Percentiles rank a stretch among this genome's conserved stretches.
phyloP scores from a whole-genome alignment of 2,329 filamentous ascomycete genomes.

The Pestalotiopsis fici region DNA sequence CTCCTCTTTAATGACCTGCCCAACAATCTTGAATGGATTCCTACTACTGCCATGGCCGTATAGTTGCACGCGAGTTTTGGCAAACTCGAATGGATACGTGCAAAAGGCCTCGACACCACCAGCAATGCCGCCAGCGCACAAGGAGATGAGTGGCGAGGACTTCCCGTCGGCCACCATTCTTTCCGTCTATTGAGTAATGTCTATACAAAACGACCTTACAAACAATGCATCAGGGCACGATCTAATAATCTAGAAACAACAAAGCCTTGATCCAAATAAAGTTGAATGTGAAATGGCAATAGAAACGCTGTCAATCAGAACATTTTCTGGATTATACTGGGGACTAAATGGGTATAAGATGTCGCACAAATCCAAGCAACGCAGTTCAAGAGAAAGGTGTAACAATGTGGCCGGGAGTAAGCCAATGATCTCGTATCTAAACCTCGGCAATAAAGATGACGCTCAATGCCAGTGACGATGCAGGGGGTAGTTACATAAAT shows the following conservation, averaged over 20 bases:
- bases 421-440: neutral
- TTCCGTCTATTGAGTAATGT: constrained; percentile 14
- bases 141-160: constrained; percentile 25
- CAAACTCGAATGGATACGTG: constrained; percentile 63
- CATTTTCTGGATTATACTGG: neutral
- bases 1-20: constrained; percentile 55
- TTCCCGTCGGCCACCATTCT: constrained; percentile 28
- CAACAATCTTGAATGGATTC: constrained; percentile 59
- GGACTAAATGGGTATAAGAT: neutral
- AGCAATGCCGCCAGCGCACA: constrained; percentile 30
- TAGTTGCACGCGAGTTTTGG: constrained; percentile 62
- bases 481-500: neutral
- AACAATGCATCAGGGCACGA: too few species aligned
- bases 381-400: neutral
- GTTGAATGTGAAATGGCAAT: neutral
- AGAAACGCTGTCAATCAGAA: neutral
- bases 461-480: neutral
- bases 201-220: neutral
- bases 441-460: constrained; percentile 7
- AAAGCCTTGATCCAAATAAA: neutral
- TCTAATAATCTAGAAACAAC: too few species aligned
- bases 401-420: neutral
- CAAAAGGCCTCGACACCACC: constrained; percentile 32
- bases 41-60: constrained; percentile 38
- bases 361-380: neutral